Percentiles rank a stretch among this genome's conserved stretches.
phyloP scores from a whole-genome alignment of 192 early-diverging fungal species.

The Podila clonocystis region DNA sequence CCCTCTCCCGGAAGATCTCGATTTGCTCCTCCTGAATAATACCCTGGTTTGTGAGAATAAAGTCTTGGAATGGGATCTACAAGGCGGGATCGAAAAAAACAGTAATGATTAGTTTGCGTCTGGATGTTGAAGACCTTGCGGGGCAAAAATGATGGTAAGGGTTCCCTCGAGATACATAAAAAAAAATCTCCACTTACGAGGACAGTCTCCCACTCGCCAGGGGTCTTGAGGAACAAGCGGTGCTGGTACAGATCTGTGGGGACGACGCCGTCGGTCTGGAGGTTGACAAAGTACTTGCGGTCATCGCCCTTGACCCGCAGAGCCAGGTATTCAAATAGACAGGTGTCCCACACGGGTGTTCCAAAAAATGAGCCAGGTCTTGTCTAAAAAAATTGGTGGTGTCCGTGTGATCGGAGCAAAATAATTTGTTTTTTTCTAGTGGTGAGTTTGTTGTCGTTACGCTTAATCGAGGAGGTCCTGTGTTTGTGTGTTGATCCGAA shows the following conservation, averaged over 20 bases:
- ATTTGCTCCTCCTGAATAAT: slow-evolving; percentile 87
- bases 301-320: slow-evolving; percentile 83
- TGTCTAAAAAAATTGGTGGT: slow-evolving; percentile 47
- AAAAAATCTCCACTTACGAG: slow-evolving; percentile 60
- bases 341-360: slow-evolving; percentile 85
- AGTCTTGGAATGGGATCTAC: slow-evolving; percentile 92
- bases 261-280: slow-evolving; percentile 86
- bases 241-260: slow-evolving; percentile 94
- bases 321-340: slow-evolving; percentile 85
- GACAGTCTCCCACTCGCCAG: slow-evolving; percentile 93
- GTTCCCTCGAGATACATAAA: not conserved
- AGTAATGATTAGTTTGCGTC: not conserved
- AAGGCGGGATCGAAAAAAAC: not conserved
- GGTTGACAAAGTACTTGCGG: slow-evolving; percentile 93
- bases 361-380: slow-evolving; percentile 76
- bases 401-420: no score
- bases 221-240: slow-evolving; percentile 84
- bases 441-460: no score
- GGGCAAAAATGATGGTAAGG: not conserved
- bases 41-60: slow-evolving; percentile 91
- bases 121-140: not conserved
- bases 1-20: slow-evolving; percentile 82
- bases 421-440: no score
- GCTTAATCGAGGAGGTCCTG: not conserved
- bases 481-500: not conserved